phyloP scores from a whole-genome alignment of 1,284 basidiomycete species.

The Marasmius sp. region DNA sequence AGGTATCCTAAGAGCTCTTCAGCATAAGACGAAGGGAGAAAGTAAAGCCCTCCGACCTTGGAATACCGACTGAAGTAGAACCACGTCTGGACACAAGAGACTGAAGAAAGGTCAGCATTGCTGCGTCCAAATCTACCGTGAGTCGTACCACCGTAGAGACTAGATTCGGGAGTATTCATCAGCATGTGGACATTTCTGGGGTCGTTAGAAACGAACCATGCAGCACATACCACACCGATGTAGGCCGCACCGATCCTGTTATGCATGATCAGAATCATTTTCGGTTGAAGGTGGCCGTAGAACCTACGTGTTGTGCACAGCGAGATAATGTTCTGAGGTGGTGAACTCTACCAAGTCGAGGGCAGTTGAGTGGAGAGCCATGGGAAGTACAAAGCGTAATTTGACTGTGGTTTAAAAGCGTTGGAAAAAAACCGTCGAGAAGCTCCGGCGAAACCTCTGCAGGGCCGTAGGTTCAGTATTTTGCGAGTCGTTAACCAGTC shows the following conservation, averaged over 20 bases:
- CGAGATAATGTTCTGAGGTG: constrained; percentile 5
- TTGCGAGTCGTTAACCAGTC: too few relatives aligned
- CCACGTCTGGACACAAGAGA: constrained; percentile 55
- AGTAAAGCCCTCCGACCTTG: constrained; percentile 24
- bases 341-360: not conserved
- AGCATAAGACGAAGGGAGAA: not conserved
- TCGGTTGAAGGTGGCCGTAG: not conserved
- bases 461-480: too few relatives aligned
- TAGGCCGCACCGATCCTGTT: constrained; percentile 46
- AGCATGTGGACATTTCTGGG: not conserved
- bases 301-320: constrained; percentile 30
- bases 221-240: constrained; percentile 48
- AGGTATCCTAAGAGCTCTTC: constrained; percentile 34
- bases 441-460: too few relatives aligned
- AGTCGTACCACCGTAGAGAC: constrained; percentile 47
- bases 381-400: too few relatives aligned
- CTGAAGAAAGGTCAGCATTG: constrained; percentile 23
- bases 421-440: too few relatives aligned
- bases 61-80: constrained; percentile 52
- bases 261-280: not conserved
- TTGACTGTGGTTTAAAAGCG: too few relatives aligned
- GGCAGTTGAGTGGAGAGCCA: not conserved
- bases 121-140: too few relatives aligned
- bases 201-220: constrained; percentile 34
- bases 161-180: constrained; percentile 18